phyloP scores from a whole-genome alignment of 2,329 filamentous ascomycete species.

The Cladobotryum mycophilum region DNA sequence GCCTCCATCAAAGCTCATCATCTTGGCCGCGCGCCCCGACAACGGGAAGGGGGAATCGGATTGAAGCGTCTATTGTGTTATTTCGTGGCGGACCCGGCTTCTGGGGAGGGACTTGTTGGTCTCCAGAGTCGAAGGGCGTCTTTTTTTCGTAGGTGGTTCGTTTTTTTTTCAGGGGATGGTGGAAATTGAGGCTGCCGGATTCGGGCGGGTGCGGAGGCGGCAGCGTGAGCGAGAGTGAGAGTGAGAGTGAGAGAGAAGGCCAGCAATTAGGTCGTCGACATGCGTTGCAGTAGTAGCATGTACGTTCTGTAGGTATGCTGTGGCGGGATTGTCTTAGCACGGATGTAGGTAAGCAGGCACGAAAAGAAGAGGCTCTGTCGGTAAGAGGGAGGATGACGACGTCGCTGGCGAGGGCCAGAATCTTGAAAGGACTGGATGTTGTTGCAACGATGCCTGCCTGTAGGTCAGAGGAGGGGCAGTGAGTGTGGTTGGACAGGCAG shows the following conservation, averaged over 20 bases:
- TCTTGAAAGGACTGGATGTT: no score
- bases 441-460: no score
- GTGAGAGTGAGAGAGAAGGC: background rate
- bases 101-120: background rate
- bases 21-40: constrained; percentile 17
- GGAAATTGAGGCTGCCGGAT: background rate
- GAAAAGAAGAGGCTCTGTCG: background rate
- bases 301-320: background rate
- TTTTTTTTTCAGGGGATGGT: background rate
- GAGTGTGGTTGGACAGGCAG: background rate
- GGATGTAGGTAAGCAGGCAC: background rate
- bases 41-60: background rate
- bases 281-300: no score
- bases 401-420: background rate
- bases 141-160: background rate
- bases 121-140: background rate
- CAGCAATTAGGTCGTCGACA: background rate
- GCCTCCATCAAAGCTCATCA: constrained; percentile 58
- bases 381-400: background rate
- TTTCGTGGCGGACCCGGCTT: background rate
- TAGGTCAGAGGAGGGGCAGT: background rate
- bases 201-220: background rate
- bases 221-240: background rate
- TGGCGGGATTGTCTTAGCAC: background rate
- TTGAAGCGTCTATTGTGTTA: background rate